Evolutionary conservation across 768 basidiomycete species (phyloP).

Genomic region (Trametes gibbosa): DNA sequence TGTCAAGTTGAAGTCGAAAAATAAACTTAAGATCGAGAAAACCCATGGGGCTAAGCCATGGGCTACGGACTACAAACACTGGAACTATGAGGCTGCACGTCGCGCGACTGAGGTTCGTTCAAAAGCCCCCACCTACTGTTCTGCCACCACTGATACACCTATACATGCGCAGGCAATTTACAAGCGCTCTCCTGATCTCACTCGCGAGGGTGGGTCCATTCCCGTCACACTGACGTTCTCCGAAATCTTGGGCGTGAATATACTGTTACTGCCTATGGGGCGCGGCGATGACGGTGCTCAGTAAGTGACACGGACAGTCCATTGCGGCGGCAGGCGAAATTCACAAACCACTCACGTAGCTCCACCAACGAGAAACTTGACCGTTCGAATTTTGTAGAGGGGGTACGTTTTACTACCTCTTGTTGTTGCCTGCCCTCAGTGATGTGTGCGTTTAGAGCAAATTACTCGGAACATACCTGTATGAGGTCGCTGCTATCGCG

Average conservation of each 20-base stretch:
- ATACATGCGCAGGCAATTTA: conserved; percentile 50
- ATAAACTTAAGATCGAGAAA: conserved; percentile 67
- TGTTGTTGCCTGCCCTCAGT: background rate
- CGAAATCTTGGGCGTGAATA: conserved; percentile 82
- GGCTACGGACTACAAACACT: conserved; percentile 82
- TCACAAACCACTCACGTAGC: too few species aligned
- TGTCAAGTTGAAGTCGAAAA: conserved; percentile 82
- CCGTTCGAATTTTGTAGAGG: conserved; percentile 82
- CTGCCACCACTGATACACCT: background rate
- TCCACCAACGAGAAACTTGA: conserved; percentile 97
- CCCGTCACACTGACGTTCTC: conserved; percentile 94
- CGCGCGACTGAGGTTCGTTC: conserved; percentile 69
- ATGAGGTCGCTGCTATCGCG: conserved; percentile 48
- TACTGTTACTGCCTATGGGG: conserved; percentile 89
- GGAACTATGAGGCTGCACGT: conserved; percentile 90
- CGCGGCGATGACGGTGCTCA: conserved; percentile 94
- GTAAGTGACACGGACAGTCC: conserved; percentile 41
- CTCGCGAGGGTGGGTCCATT: conserved; percentile 92
- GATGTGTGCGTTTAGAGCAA: conserved; percentile 47
- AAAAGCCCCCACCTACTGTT: background rate
- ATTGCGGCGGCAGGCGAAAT: background rate
- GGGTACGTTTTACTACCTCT: conserved; percentile 44
- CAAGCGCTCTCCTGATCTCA: conserved; percentile 73
- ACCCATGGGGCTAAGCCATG: conserved; percentile 87
- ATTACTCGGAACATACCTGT: conserved; percentile 76